Evolutionary conservation across 805 yeast species (phyloP).

Genomic region (Candida odintsovae): DNA sequence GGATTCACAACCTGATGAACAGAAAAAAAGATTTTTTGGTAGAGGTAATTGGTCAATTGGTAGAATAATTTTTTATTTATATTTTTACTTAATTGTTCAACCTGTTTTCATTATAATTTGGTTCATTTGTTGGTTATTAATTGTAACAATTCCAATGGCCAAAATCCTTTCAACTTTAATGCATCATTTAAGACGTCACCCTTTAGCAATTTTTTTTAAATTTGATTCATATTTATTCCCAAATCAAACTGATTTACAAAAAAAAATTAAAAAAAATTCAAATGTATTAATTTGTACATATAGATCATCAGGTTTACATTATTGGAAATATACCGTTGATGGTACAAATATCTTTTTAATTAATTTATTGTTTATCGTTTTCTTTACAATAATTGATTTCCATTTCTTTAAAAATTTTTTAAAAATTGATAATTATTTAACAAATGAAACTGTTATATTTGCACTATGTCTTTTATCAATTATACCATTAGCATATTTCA

Average conservation of each 20-base stretch:
- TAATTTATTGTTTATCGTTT: slow-evolving; percentile 72
- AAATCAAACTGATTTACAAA: slow-evolving; percentile 8
- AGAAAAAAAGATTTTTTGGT: slow-evolving; percentile 66
- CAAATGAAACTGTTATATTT: slow-evolving; percentile 64
- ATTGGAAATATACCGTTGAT: slow-evolving; percentile 92
- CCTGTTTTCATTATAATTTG: slow-evolving; percentile 59
- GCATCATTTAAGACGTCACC: slow-evolving; percentile 82
- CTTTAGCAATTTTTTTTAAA: slow-evolving; percentile 78
- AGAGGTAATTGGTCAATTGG: slow-evolving; percentile 90
- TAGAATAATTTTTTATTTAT: slow-evolving; percentile 65
- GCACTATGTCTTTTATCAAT: slow-evolving; percentile 75
- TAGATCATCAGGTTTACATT: slow-evolving; percentile 86
- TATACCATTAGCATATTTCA: slow-evolving; percentile 91
- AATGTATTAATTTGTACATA: slow-evolving; percentile 82
- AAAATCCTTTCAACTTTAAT: slow-evolving; percentile 64
- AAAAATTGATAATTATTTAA: slow-evolving; percentile 27
- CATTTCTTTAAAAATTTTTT: slow-evolving; percentile 50
- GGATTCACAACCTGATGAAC: slow-evolving; percentile 9
- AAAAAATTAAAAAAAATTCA: slow-evolving; percentile 28
- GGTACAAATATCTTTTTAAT: slow-evolving; percentile 93
- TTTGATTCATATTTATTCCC: slow-evolving; percentile 34
- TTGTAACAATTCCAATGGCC: slow-evolving; percentile 91
- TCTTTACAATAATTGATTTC: slow-evolving; percentile 78
- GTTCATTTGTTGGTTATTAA: slow-evolving; percentile 69
- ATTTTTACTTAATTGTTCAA: slow-evolving; percentile 62